Percentiles rank a stretch among this genome's conserved stretches.
These are phyloP conservation scores for Epichloe brachyelytri DNA, from an alignment of 2,329 filamentous ascomycete genomes.

Conservation along the genomic window DNA sequence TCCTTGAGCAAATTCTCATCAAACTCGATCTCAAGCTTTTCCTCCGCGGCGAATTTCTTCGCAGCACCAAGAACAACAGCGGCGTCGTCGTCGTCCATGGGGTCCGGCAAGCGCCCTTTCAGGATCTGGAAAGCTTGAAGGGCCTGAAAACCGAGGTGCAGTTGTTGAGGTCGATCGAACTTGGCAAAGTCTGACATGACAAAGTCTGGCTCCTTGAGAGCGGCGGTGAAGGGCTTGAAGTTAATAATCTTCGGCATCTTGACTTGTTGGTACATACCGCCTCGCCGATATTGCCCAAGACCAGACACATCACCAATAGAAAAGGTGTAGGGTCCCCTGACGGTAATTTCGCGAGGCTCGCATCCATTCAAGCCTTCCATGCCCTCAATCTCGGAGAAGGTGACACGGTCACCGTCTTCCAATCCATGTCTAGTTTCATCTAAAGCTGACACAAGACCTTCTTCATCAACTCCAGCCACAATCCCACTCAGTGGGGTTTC, in stretches of 20 bases:
- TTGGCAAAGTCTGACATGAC: conserved; percentile 94
- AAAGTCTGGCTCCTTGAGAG: conserved; percentile 78
- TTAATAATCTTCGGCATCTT: conserved; percentile 95
- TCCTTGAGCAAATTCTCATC: conserved; percentile 89
- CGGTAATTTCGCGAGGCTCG: conserved; percentile 78
- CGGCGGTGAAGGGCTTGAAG: conserved; percentile 68
- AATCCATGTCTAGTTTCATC: conserved; percentile 92
- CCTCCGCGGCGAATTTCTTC: conserved; percentile 58
- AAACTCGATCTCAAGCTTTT: conserved; percentile 56
- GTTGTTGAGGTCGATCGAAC: conserved; percentile 84
- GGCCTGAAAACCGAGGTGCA: conserved; percentile 87
- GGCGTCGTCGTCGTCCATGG: conserved; percentile 78
- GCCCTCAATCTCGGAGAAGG: conserved; percentile 84
- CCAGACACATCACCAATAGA: conserved; percentile 87
- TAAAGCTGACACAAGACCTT: conserved; percentile 80
- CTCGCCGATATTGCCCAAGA: conserved; percentile 74
- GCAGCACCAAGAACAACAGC: conserved; percentile 62
- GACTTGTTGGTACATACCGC: conserved; percentile 86
- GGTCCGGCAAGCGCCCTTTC: conserved; percentile 63
- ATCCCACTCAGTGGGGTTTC: conserved; percentile 83
- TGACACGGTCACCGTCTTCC: conserved; percentile 93
- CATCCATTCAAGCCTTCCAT: conserved; percentile 78
- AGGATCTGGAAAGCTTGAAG: conserved; percentile 72
- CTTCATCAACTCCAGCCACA: conserved; percentile 76
- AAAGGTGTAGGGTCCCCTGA: conserved; percentile 95